A percentile compares a stretch with the other conserved stretches of the same genome.
Conservation (phyloP, 2,329 filamentous ascomycete species). For the Curvularia hawaiiensis region DNA sequence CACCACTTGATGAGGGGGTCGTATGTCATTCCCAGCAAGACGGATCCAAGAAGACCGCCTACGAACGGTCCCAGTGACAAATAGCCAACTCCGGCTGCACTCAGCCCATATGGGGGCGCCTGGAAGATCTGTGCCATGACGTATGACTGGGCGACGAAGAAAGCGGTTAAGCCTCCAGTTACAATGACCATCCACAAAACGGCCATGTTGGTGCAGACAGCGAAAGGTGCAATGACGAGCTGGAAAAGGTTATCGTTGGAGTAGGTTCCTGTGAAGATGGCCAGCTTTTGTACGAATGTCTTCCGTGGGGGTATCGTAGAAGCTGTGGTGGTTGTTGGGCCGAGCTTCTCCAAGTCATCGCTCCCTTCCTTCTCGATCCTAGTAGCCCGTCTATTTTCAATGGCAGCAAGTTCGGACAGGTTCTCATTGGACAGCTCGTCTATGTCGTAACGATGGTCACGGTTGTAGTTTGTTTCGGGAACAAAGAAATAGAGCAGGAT, state of each 20-base stretch:
- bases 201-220: constrained; percentile 58
- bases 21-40: constrained; percentile 29
- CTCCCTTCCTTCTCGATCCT: constrained; percentile 13
- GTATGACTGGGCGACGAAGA: constrained; percentile 52
- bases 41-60: constrained; percentile 42
- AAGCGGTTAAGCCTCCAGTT: constrained; percentile 50
- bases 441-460: constrained; percentile 45
- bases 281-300: constrained; percentile 44
- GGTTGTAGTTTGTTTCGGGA: constrained; percentile 57
- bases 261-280: constrained; percentile 49
- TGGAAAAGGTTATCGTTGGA: constrained; percentile 47
- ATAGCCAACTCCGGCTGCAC: constrained; percentile 51
- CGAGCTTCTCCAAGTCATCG: constrained; percentile 26
- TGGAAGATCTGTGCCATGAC: constrained; percentile 56
- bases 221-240: constrained; percentile 52
- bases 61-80: constrained; percentile 50
- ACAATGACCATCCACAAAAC: constrained; percentile 58
- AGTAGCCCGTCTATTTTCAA: constrained; percentile 16
- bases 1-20: constrained; percentile 51
- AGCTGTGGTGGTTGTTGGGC: constrained; percentile 25
- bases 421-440: constrained; percentile 38
- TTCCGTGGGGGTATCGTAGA: constrained; percentile 38
- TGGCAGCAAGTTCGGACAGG: constrained; percentile 31
- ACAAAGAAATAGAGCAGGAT: constrained; percentile 56
- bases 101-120: constrained; percentile 53